Evolutionary conservation across 352 stramenopile genomes (phyloP).

Genomic region (Globisporangium lucens): DNA sequence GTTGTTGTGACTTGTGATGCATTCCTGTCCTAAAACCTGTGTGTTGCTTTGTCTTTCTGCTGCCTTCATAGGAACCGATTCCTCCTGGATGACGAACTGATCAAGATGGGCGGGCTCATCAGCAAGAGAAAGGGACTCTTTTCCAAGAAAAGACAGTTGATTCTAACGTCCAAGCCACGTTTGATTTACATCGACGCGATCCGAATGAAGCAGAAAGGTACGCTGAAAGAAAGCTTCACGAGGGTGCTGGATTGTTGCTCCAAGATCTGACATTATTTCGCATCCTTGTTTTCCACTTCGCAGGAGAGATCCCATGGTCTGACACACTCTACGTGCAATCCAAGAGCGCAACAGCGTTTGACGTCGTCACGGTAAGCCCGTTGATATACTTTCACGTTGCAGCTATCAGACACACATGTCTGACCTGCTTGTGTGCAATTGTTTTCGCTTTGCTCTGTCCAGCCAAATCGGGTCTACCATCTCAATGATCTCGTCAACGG

Average conservation of each 20-base stretch:
- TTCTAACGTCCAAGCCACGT: conserved; percentile 81
- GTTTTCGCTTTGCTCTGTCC: background rate
- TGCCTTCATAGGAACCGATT: conserved; percentile 58
- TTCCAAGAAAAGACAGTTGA: conserved; percentile 86
- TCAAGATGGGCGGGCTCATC: conserved; percentile 82
- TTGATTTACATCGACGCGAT: conserved; percentile 91
- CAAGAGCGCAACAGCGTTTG: conserved; percentile 81
- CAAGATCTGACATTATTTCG: background rate
- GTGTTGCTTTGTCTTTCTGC: background rate
- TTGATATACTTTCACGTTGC: background rate
- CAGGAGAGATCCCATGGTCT: conserved; percentile 84
- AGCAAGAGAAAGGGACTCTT: conserved; percentile 89
- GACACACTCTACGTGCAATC: conserved; percentile 82
- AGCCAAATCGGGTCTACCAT: conserved; percentile 88
- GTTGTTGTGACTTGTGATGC: background rate
- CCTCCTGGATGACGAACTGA: conserved; percentile 83
- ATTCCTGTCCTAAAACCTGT: background rate
- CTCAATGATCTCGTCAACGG: conserved; percentile 86
- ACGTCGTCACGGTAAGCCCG: conserved; percentile 74
- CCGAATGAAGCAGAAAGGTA: conserved; percentile 87
- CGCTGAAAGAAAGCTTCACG: background rate
- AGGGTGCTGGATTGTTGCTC: background rate
- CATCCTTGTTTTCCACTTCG: background rate
- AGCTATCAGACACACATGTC: background rate
- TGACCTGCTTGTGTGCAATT: background rate